Evolutionary conservation across 306 rosid species (phyloP).

Genomic region (Glycyrrhiza uralensis): DNA sequence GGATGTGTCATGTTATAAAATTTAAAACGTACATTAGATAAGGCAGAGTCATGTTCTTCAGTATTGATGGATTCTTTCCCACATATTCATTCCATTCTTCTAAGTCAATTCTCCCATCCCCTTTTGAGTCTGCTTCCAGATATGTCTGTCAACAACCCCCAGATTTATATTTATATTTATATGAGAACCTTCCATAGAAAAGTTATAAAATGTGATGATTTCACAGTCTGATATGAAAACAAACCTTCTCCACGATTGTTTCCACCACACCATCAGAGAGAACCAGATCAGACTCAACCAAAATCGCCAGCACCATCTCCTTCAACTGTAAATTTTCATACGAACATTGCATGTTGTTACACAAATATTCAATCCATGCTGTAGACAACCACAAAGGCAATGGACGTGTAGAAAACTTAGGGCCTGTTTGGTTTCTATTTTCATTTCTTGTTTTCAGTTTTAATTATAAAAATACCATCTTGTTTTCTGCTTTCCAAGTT

Average conservation of each 20-base stretch:
- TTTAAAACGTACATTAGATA: slow-evolving; percentile 26
- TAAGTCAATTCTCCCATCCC: slow-evolving; percentile 26
- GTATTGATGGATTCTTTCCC: slow-evolving; percentile 26
- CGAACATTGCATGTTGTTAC: no score
- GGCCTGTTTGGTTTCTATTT: no score
- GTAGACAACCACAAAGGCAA: no score
- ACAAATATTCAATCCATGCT: no score
- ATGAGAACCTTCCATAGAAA: neutral
- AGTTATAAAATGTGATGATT: neutral
- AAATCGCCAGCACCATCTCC: slow-evolving; percentile 31
- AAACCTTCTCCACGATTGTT: slow-evolving; percentile 32
- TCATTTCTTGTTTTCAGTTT: no score
- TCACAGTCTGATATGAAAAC: neutral
- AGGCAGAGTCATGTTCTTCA: slow-evolving; percentile 39
- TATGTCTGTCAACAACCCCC: slow-evolving; percentile 21
- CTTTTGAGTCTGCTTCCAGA: slow-evolving; percentile 27
- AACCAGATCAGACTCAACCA: slow-evolving; percentile 28
- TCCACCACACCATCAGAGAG: slow-evolving; percentile 35
- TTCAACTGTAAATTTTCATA: slow-evolving; percentile 24
- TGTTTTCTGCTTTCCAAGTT: no score
- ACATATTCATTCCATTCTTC: slow-evolving; percentile 36
- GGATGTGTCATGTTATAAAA: neutral
- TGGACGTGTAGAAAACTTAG: neutral
- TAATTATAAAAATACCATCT: no score
- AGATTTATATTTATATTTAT: no score